Percentiles rank a stretch among this genome's conserved stretches.
Evolutionary conservation across 176 grass and related monocot species (phyloP).

Genomic region (Stipa capillata): DNA sequence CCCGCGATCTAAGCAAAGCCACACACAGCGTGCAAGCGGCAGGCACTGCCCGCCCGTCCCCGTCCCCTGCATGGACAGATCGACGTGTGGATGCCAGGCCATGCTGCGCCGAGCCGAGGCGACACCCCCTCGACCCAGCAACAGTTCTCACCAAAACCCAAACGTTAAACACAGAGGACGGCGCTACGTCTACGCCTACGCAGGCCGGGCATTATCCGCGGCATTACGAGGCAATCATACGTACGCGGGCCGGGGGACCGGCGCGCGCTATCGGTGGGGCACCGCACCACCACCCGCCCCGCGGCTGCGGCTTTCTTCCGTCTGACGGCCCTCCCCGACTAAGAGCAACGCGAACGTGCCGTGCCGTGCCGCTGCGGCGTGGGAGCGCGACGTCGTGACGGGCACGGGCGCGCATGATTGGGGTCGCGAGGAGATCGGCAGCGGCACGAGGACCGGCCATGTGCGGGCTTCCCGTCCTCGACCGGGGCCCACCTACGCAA

Average conservation of each 20-base stretch:
- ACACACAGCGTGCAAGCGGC: neutral
- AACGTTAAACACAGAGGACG: neutral
- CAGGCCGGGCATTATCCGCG: neutral
- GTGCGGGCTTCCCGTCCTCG: neutral
- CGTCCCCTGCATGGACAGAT: neutral
- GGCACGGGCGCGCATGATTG: slow-evolving; percentile 4
- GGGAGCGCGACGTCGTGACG: neutral
- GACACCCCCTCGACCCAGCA: neutral
- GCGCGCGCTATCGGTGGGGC: too few species aligned
- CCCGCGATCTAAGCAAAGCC: slow-evolving; percentile 31
- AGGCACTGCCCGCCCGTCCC: neutral
- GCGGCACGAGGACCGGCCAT: slow-evolving; percentile 1
- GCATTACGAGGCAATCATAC: neutral
- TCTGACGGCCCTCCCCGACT: too few species aligned
- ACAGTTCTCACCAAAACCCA: neutral
- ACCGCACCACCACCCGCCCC: too few species aligned
- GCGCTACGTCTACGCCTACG: too few species aligned
- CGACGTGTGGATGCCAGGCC: neutral
- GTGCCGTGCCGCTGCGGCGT: neutral
- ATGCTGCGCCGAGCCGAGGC: neutral
- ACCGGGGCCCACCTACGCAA: neutral
- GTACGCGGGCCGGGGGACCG: too few species aligned
- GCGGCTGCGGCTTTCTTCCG: too few species aligned
- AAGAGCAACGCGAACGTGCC: neutral
- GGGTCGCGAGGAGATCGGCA: neutral